Conservation (phyloP, 768 basidiomycete species). For the Tulasnella sp. region DNA sequence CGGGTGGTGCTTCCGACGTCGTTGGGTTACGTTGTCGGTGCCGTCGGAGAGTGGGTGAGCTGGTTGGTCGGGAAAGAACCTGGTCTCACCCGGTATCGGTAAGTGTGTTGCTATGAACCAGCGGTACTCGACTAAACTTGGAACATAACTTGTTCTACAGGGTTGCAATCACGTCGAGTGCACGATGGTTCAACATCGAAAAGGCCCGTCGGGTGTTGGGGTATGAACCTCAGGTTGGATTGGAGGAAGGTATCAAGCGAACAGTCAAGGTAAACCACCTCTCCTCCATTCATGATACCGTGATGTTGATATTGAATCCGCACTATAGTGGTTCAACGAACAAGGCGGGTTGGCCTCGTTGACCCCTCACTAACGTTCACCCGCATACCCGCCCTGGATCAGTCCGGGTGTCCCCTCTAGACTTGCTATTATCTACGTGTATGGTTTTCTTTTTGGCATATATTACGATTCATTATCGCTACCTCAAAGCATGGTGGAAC, state of each 20-base stretch:
- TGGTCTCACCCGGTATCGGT: conserved; percentile 64
- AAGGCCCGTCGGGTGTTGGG: conserved; percentile 82
- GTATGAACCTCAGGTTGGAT: conserved; percentile 80
- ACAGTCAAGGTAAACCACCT: conserved; percentile 50
- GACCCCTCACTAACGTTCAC: no score
- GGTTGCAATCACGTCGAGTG: conserved; percentile 63
- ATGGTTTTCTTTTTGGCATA: no score
- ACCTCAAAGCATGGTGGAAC: no score
- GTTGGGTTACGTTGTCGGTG: conserved; percentile 60
- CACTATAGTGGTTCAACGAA: no score
- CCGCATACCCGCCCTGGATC: no score
- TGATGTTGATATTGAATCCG: no score
- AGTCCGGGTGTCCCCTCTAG: no score
- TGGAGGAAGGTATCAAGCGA: conserved; percentile 75
- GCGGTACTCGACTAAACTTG: background rate
- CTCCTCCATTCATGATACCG: no score
- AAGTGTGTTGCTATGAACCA: background rate
- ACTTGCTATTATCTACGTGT: no score
- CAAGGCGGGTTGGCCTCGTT: no score
- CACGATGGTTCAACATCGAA: conserved; percentile 86
- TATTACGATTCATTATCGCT: no score
- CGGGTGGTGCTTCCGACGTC: conserved; percentile 41
- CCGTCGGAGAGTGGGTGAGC: conserved; percentile 57
- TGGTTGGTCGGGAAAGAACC: conserved; percentile 51
- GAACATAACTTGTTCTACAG: conserved; percentile 22